phyloP scores from a whole-genome alignment of 1,284 basidiomycete species.

The Termitomyces sp. region DNA sequence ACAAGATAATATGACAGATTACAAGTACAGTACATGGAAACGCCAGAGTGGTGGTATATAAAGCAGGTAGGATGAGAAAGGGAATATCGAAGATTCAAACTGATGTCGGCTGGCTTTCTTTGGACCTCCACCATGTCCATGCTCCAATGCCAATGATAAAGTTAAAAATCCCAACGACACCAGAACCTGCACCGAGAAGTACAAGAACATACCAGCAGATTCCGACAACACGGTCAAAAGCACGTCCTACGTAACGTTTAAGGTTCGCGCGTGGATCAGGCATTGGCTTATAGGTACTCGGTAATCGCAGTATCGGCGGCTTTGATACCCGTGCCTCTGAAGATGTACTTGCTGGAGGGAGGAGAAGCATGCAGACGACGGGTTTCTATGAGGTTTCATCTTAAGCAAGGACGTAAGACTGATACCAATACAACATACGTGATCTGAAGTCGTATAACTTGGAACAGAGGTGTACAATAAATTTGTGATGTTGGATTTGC shows the following conservation, averaged over 20 bases:
- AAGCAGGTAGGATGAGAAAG: neutral
- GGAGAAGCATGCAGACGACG: conserved; percentile 55
- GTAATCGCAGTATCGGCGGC: conserved; percentile 46
- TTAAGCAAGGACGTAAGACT: conserved; percentile 1
- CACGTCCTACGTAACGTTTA: conserved; percentile 61
- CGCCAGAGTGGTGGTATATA: neutral
- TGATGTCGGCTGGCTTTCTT: conserved; percentile 4
- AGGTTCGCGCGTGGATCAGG: conserved; percentile 48
- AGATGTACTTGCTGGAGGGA: conserved; percentile 34
- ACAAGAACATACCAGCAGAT: conserved; percentile 70
- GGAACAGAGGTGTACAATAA: conserved; percentile 71
- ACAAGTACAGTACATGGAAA: neutral
- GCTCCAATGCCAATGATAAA: conserved; percentile 56
- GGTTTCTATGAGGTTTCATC: conserved; percentile 51
- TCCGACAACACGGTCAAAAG: conserved; percentile 70
- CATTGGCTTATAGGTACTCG: conserved; percentile 42
- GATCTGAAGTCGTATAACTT: conserved; percentile 74
- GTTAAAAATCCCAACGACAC: conserved; percentile 61
- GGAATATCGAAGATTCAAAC: conserved; percentile 5
- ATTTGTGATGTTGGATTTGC: conserved; percentile 54
- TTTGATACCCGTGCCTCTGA: neutral
- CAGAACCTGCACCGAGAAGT: conserved; percentile 71
- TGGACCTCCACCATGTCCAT: conserved; percentile 48
- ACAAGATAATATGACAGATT: neutral
- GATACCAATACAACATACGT: conserved; percentile 38